These are phyloP conservation scores for Hsuehochloa calcarea DNA, from an alignment of 176 grass and related monocot species.

Conservation along the genomic window DNA sequence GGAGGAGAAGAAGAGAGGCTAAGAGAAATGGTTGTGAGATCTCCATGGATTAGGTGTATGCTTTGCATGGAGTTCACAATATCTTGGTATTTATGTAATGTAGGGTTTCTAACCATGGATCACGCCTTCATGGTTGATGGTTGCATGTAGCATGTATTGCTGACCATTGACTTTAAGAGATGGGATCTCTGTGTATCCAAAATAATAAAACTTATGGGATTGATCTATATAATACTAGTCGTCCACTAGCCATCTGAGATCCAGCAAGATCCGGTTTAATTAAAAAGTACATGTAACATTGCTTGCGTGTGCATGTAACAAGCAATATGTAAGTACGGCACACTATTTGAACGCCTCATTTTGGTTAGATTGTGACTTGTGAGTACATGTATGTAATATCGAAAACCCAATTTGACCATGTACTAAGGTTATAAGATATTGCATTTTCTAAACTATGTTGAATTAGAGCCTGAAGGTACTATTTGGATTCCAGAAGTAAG, in stretches of 20 bases:
- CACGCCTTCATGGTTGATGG: not conserved
- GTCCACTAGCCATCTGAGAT: not conserved
- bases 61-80: not conserved
- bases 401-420: no score
- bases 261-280: not conserved
- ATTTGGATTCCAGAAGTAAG: no score
- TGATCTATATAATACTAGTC: not conserved
- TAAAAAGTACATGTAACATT: no score
- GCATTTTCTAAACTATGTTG: no score
- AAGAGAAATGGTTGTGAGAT: not conserved
- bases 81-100: conserved; percentile 18
- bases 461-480: no score
- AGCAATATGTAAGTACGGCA: no score
- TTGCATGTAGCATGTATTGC: not conserved
- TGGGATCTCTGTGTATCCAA: not conserved
- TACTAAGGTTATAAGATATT: no score
- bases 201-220: not conserved
- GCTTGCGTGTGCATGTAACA: no score
- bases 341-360: no score
- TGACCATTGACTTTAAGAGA: not conserved
- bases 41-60: conserved; percentile 23
- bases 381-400: no score
- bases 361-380: no score
- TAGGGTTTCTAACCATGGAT: not conserved
- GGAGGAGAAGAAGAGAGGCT: conserved; percentile 13